These are phyloP conservation scores for Saccharomycopsis olivae DNA, from an alignment of 805 yeast species.

Conservation along the genomic window DNA sequence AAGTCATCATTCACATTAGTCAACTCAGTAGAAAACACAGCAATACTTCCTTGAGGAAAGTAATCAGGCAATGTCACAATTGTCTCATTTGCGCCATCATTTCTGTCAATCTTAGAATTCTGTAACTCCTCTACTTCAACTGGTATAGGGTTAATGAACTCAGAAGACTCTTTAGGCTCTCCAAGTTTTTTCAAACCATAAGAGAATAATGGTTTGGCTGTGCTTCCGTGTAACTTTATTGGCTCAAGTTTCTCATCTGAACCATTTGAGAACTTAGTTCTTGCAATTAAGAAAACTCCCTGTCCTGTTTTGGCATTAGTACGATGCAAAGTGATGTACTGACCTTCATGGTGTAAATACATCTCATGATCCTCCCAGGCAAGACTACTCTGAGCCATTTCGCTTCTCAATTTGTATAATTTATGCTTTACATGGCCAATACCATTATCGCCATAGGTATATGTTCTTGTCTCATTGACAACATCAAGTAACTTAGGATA, in stretches of 20 bases:
- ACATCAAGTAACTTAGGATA: constrained; percentile 75
- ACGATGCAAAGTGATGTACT: constrained; percentile 83
- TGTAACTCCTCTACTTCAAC: constrained; percentile 45
- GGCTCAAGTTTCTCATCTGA: constrained; percentile 41
- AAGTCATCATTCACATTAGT: constrained; percentile 54
- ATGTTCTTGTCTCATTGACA: constrained; percentile 62
- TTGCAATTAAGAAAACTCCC: constrained; percentile 83
- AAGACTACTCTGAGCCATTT: constrained; percentile 39
- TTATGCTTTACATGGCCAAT: constrained; percentile 63
- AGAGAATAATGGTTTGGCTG: constrained; percentile 45
- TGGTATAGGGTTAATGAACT: constrained; percentile 51
- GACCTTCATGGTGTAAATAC: constrained; percentile 91
- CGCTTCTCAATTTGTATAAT: constrained; percentile 46
- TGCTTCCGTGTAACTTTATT: constrained; percentile 47
- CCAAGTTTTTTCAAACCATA: constrained; percentile 46
- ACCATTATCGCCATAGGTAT: constrained; percentile 45
- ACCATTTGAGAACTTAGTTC: constrained; percentile 54
- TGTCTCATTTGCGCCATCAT: constrained; percentile 34
- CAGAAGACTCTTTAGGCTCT: constrained; percentile 29
- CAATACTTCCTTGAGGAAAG: constrained; percentile 88
- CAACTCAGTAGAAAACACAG: constrained; percentile 64
- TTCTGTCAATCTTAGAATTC: constrained; percentile 36
- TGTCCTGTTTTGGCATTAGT: constrained; percentile 72
- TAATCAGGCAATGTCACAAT: constrained; percentile 45
- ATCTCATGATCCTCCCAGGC: constrained; percentile 63